These are phyloP conservation scores for Rugonectria rugulosa DNA, from an alignment of 2,329 filamentous ascomycete species.

Conservation along the genomic window DNA sequence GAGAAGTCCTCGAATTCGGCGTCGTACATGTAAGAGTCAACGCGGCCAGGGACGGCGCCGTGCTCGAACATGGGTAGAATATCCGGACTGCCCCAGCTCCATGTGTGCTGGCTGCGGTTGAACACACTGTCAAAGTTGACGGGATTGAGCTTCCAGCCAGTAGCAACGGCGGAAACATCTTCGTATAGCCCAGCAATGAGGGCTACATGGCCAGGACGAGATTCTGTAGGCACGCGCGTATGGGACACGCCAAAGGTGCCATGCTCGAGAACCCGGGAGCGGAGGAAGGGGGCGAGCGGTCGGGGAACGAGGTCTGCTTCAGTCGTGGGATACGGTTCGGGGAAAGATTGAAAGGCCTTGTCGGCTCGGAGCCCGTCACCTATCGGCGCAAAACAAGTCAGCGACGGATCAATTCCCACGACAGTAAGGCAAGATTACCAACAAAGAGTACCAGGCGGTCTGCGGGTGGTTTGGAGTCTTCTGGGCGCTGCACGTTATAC, in stretches of 20 bases:
- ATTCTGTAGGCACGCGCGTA: conserved; percentile 96
- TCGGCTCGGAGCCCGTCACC: conserved; percentile 95
- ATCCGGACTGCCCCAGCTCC: conserved; percentile 99
- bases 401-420: neutral
- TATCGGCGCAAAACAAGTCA: conserved; percentile 40
- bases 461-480: conserved; percentile 74
- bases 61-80: conserved; percentile 97
- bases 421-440: conserved; percentile 59
- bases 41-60: conserved; percentile 85
- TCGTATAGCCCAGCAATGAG: conserved; percentile 97
- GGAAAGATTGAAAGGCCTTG: conserved; percentile 94
- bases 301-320: conserved; percentile 74
- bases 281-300: conserved; percentile 88
- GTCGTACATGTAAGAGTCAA: conserved; percentile 86
- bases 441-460: conserved; percentile 93
- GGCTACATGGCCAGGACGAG: conserved; percentile 93
- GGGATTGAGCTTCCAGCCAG: conserved; percentile 97
- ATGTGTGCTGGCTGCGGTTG: conserved; percentile 94
- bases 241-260: conserved; percentile 98
- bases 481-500: conserved; percentile 71
- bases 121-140: conserved; percentile 99
- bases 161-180: conserved; percentile 96
- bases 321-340: conserved; percentile 78
- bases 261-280: conserved; percentile 85
- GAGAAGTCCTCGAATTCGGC: conserved; percentile 92